Evolutionary conservation across 1,284 basidiomycete species (phyloP).

Genomic region (Polyporus tsugae): DNA sequence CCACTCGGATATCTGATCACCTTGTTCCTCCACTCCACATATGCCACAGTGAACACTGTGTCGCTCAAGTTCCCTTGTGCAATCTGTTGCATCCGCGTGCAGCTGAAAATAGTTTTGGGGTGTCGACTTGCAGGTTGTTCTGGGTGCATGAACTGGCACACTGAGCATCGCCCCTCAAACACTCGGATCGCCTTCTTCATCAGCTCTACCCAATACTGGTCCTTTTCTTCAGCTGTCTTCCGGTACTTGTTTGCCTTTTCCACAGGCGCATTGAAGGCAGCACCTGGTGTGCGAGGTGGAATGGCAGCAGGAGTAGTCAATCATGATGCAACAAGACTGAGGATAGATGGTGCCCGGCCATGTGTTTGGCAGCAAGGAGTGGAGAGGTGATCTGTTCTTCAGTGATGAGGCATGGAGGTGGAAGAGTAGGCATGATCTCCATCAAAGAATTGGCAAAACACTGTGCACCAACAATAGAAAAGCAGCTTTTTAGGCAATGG

Average conservation of each 20-base stretch:
- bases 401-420: neutral
- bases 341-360: neutral
- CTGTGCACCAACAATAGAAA: constrained; percentile 7
- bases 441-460: constrained; percentile 13
- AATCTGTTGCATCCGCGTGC: neutral
- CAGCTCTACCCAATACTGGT: neutral
- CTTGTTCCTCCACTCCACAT: neutral
- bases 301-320: no score
- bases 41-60: neutral
- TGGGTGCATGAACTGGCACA: neutral
- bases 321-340: neutral
- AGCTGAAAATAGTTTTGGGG: neutral
- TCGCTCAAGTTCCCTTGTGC: no score
- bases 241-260: neutral
- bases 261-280: neutral
- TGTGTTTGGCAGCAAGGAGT: neutral
- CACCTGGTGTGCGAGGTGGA: no score
- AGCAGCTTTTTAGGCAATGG: neutral
- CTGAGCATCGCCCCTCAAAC: neutral
- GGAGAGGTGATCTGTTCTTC: neutral
- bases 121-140: neutral
- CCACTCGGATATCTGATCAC: neutral
- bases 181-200: neutral
- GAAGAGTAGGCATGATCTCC: neutral
- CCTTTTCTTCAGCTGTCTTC: neutral